phyloP scores from a whole-genome alignment of 2,329 filamentous ascomycete species.

The Lachnellula subtilissima region DNA sequence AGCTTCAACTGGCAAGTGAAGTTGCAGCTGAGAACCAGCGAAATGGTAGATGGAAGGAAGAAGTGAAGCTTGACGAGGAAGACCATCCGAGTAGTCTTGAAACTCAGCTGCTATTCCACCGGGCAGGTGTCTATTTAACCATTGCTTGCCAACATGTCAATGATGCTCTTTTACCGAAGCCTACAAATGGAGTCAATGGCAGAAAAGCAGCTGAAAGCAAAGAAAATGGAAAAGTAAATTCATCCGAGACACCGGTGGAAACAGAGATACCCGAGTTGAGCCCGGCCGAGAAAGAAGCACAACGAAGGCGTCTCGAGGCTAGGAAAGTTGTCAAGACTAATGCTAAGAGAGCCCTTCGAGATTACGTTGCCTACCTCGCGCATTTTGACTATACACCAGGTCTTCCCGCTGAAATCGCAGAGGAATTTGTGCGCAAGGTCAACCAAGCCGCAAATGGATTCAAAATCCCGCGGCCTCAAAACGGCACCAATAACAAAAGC shows the following conservation, averaged over 20 bases:
- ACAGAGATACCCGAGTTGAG: conserved; percentile 28
- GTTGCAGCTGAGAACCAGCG: conserved; percentile 30
- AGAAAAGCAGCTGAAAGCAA: conserved; percentile 16
- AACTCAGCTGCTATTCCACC: conserved; percentile 70
- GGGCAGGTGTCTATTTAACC: conserved; percentile 66
- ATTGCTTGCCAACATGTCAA: conserved; percentile 64
- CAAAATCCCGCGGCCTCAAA: conserved; percentile 37
- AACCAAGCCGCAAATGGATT: conserved; percentile 49
- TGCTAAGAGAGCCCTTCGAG: conserved; percentile 70
- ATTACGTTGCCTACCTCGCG: conserved; percentile 68
- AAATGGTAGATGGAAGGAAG: conserved; percentile 39
- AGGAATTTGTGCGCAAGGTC: conserved; percentile 51
- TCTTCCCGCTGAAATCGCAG: conserved; percentile 31
- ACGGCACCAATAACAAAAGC: conserved; percentile 10
- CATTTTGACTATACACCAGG: conserved; percentile 72
- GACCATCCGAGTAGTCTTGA: conserved; percentile 73
- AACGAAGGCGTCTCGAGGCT: conserved; percentile 47
- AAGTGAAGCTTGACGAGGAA: conserved; percentile 50
- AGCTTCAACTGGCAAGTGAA: conserved; percentile 46
- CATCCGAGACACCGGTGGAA: not conserved
- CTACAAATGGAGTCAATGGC: conserved; percentile 20
- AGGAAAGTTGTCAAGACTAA: conserved; percentile 67
- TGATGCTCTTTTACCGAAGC: conserved; percentile 42
- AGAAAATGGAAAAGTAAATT: conserved; percentile 8
- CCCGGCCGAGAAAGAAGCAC: conserved; percentile 42